Conservation (phyloP, 2,329 filamentous ascomycete genomes). For the Orbilia ellipsospora region DNA sequence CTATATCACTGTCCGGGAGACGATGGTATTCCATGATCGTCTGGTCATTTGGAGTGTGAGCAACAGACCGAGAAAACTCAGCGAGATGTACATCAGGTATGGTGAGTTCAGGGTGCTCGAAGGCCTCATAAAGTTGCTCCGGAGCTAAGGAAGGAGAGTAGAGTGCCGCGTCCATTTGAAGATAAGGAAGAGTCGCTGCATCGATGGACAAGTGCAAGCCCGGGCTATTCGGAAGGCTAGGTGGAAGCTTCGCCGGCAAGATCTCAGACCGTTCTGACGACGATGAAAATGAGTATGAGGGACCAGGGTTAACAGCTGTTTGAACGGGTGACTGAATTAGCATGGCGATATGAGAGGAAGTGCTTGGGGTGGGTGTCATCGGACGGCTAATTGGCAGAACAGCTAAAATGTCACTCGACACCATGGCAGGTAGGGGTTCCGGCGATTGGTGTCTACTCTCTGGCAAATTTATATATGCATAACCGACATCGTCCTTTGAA, state of each 20-base stretch:
- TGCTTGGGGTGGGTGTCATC: slow-evolving; percentile 8
- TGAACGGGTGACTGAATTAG: no score
- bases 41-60: not conserved
- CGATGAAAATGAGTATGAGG: not conserved
- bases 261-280: not conserved
- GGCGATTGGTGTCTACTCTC: slow-evolving; percentile 24
- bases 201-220: not conserved
- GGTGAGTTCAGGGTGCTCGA: no score
- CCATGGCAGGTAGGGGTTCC: not conserved
- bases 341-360: not conserved
- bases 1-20: not conserved
- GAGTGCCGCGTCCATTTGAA: not conserved
- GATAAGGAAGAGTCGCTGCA: not conserved
- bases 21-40: not conserved
- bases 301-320: no score
- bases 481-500: not conserved
- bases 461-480: slow-evolving; percentile 10
- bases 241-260: not conserved
- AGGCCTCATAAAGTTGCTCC: no score
- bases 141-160: slow-evolving; percentile 9
- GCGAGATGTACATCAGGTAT: not conserved
- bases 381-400: slow-evolving; percentile 34
- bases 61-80: not conserved
- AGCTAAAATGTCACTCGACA: not conserved
- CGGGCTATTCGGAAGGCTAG: slow-evolving; percentile 15